phyloP scores from a whole-genome alignment of 1,284 basidiomycete genomes.

The Peniophora sp. region DNA sequence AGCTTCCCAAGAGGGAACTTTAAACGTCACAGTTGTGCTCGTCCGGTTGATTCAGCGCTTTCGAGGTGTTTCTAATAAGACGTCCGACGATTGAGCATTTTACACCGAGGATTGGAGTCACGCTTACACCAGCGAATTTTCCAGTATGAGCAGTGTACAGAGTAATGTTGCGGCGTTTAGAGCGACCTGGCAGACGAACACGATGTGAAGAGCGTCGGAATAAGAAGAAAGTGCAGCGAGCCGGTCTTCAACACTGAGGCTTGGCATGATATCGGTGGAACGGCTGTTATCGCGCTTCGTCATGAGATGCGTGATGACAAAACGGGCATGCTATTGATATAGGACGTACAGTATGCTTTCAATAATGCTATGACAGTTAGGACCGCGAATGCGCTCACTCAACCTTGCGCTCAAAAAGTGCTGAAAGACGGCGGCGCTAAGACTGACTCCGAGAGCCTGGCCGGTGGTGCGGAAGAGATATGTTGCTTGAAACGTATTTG shows the following conservation, averaged over 20 bases:
- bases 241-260: conserved; percentile 52
- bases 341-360: conserved; percentile 58
- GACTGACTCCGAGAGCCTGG: conserved; percentile 83
- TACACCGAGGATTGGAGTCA: too few species aligned
- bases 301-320: not conserved
- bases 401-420: conserved; percentile 64
- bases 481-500: conserved; percentile 49
- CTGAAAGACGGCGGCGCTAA: conserved; percentile 78
- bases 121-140: conserved; percentile 62
- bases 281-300: conserved; percentile 41
- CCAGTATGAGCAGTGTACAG: conserved; percentile 67
- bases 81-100: too few species aligned
- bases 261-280: conserved; percentile 75
- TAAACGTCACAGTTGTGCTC: too few species aligned
- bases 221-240: conserved; percentile 78
- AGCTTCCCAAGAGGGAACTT: too few species aligned
- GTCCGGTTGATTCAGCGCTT: too few species aligned
- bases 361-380: conserved; percentile 56
- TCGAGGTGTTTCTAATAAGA: too few species aligned
- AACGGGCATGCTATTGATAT: too few species aligned
- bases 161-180: conserved; percentile 55
- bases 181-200: conserved; percentile 75
- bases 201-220: conserved; percentile 72
- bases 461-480: conserved; percentile 88
- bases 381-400: conserved; percentile 65